phyloP scores from a whole-genome alignment of 176 grass and related monocot species.

The Musa itinerans region DNA sequence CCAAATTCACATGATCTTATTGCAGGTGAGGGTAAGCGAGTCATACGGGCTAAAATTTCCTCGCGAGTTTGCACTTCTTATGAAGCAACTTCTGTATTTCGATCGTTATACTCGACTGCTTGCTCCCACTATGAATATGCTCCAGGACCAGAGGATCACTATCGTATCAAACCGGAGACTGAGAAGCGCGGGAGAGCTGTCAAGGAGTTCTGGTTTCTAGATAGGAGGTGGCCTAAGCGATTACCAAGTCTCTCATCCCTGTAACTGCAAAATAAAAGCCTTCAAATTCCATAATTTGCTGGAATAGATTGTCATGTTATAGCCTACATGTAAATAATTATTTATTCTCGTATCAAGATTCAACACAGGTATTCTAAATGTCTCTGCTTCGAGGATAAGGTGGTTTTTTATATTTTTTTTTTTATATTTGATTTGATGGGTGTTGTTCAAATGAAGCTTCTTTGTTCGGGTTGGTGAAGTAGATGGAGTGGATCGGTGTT shows the following conservation, averaged over 20 bases:
- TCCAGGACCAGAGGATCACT: constrained; percentile 71
- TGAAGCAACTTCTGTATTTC: constrained; percentile 94
- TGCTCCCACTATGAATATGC: constrained; percentile 95
- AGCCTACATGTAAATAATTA: too few species aligned
- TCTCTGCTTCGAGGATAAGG: too few species aligned
- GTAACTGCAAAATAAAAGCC: not conserved
- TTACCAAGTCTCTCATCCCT: not conserved
- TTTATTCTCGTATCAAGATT: too few species aligned
- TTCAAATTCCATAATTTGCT: too few species aligned
- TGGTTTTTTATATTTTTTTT: too few species aligned
- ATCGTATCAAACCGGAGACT: constrained; percentile 47
- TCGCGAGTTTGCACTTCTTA: constrained; percentile 82
- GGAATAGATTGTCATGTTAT: too few species aligned
- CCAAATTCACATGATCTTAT: constrained; percentile 3
- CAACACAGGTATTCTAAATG: too few species aligned
- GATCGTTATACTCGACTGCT: constrained; percentile 84
- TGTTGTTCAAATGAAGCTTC: too few species aligned
- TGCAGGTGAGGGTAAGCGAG: constrained; percentile 91
- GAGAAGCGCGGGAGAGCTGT: constrained; percentile 28
- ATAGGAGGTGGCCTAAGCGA: not conserved
- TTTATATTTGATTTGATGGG: too few species aligned
- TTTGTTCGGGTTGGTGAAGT: too few species aligned
- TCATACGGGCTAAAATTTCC: constrained; percentile 92
- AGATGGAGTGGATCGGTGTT: too few species aligned
- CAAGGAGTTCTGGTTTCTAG: not conserved